Conservation (phyloP, 1,284 basidiomycete genomes). For the Naganishia albida region DNA sequence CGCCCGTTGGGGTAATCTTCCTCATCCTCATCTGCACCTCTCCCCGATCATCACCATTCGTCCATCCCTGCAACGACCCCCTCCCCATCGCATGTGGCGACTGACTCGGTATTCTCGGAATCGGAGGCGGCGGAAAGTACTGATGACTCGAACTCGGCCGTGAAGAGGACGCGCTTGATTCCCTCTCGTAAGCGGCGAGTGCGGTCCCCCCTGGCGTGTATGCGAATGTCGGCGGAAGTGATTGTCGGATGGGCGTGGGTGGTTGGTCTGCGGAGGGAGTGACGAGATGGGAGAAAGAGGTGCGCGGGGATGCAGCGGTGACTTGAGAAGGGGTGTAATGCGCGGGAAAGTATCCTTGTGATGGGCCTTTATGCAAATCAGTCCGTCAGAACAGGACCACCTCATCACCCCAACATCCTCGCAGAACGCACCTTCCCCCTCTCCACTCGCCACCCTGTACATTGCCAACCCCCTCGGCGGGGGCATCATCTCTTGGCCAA, state of each 20-base stretch:
- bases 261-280: constrained; percentile 2
- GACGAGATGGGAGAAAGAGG: constrained; percentile 12
- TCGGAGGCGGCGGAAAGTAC: constrained; percentile 1
- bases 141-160: constrained; percentile 3
- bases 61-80: constrained; percentile 6
- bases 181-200: background rate
- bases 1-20: constrained; percentile 15
- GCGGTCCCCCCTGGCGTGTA: constrained; percentile 2
- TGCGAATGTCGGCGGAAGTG: constrained; percentile 14
- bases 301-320: constrained; percentile 4
- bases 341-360: constrained; percentile 10
- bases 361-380: background rate
- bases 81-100: background rate
- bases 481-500: background rate
- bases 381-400: background rate
- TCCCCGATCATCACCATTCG: background rate
- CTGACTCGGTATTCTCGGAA: background rate
- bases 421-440: too few species aligned
- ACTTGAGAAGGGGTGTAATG: background rate
- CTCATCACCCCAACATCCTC: background rate
- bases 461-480: background rate
- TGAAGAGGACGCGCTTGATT: constrained; percentile 1
- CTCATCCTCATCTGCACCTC: background rate
- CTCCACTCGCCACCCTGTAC: too few species aligned
- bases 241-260: background rate